Conservation (phyloP, 1,284 basidiomycete genomes). For the Kalmanozyma brasiliensis region DNA sequence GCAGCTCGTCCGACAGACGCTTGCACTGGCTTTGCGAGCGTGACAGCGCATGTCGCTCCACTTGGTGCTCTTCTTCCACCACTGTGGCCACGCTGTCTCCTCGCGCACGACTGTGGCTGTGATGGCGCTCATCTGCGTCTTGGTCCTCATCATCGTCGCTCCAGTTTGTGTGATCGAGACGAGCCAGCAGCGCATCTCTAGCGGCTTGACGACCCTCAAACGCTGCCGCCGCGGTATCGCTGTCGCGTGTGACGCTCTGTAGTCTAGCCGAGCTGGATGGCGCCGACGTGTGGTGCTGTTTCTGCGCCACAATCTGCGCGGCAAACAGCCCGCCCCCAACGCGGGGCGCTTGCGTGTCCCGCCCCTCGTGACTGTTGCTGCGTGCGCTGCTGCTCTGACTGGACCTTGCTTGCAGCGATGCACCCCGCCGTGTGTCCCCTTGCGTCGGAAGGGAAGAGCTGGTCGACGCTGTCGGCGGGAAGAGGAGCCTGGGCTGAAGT, state of each 20-base stretch:
- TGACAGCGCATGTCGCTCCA: background rate
- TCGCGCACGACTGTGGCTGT: constrained; percentile 6
- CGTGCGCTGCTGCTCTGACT: background rate
- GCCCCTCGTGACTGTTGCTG: constrained; percentile 16
- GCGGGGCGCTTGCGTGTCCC: constrained; percentile 1
- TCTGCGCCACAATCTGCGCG: constrained; percentile 28
- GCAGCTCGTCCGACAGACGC: constrained; percentile 23
- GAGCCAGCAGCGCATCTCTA: constrained; percentile 35
- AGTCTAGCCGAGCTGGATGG: constrained; percentile 15
- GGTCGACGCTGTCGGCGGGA: constrained; percentile 22
- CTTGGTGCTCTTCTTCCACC: constrained; percentile 8
- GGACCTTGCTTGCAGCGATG: background rate
- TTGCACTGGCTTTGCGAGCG: constrained; percentile 24
- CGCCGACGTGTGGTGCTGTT: constrained; percentile 2
- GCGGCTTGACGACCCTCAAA: constrained; percentile 11
- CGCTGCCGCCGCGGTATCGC: background rate
- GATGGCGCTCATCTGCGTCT: constrained; percentile 2
- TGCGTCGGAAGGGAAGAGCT: background rate
- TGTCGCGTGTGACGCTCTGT: constrained; percentile 11
- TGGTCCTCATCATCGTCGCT: constrained; percentile 49
- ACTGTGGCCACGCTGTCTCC: constrained; percentile 8
- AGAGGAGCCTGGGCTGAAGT: constrained; percentile 44
- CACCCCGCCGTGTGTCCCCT: background rate
- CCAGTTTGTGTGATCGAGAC: constrained; percentile 48
- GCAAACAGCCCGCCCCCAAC: constrained; percentile 31